Evolutionary conservation across 495 filamentous ascomycete species (phyloP), one percentile per base, ranked within the genome.

Genomic region (Hypoxylon trugodes): DNA sequence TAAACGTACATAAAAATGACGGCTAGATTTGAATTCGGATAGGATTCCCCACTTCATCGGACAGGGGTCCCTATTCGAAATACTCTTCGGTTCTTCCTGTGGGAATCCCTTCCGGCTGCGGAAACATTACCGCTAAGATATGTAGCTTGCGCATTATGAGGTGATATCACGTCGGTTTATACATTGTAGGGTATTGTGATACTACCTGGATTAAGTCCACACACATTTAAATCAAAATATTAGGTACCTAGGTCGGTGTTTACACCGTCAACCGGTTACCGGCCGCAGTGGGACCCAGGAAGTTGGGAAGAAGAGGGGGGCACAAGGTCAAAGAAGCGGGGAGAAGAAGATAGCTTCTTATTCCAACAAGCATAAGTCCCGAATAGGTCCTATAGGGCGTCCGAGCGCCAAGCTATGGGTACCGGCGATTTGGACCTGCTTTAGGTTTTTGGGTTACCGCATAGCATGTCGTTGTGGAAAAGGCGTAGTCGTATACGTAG

Each of bases 81-180:
- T 16, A 25, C 18, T 19, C 48, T 12, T 13, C 38, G 24, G 10
- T 2, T 45, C 19, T 30, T 35, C 28, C 28, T 22, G 16, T 41
- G 37, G 21, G 21, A 30, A 47, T 4, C 1, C 15, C 21, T 37
- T 15, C 53, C 41, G 32, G 32, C 25, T 38, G 10, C 12, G 53
- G 53, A 24, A 57, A 38, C 28, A 57, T 6, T 18, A 6, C 30
- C 26, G 5, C 32, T 56, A n/a, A 8, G 32, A n/a, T 45, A 36
- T n/a, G 22, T 15, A 36, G n/a, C 40, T 12, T 19, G 26, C 32
- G 53, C 28, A 30, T 4, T 30, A 30, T 30, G 10, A 33, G 18
- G 28, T 48, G 45, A 48, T 25, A 8, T 6, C 25, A 33, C 30
- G 13, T 22, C 22, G 26, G 28, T 16, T 22, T 12, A 35, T 12